phyloP scores from a whole-genome alignment of 129 eudicot species.

The carrot (Daucus carota) region DNA sequence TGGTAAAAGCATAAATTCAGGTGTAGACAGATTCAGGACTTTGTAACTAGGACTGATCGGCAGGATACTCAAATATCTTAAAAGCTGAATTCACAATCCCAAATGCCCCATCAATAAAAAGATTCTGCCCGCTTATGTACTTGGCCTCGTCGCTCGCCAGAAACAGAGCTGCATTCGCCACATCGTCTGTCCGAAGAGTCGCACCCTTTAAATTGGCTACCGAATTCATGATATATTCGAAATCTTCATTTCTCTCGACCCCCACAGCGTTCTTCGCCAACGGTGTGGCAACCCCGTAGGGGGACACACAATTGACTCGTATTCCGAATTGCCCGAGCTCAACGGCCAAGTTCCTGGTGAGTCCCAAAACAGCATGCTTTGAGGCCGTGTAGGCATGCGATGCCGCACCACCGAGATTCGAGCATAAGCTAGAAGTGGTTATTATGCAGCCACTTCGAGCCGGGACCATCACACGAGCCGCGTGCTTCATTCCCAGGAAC shows the following conservation, averaged over 20 bases:
- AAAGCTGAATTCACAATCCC: constrained; percentile 2
- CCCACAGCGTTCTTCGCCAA: background rate
- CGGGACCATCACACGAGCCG: constrained; percentile 45
- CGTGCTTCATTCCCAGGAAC: constrained; percentile 21
- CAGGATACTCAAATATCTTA: background rate
- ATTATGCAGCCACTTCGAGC: constrained; percentile 27
- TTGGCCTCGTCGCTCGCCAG: constrained; percentile 36
- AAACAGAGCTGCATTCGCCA: constrained; percentile 38
- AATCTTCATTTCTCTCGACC: background rate
- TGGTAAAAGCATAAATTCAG: too few species aligned
- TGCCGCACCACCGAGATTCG: constrained; percentile 4
- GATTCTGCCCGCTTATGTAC: constrained; percentile 36
- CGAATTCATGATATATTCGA: background rate
- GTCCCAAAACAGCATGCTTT: constrained; percentile 34
- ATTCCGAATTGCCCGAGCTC: constrained; percentile 40
- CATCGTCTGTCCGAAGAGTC: constrained; percentile 7
- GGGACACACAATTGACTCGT: constrained; percentile 35
- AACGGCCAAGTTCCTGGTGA: constrained; percentile 17
- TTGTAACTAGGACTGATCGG: background rate
- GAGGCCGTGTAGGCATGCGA: constrained; percentile 25
- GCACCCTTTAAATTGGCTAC: constrained; percentile 28
- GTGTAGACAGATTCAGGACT: too few species aligned
- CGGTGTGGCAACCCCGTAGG: constrained; percentile 24
- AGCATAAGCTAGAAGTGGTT: constrained; percentile 21
- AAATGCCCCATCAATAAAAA: constrained; percentile 42